Conservation (phyloP, 2,329 filamentous ascomycete genomes). For the Cadophora malorum region DNA sequence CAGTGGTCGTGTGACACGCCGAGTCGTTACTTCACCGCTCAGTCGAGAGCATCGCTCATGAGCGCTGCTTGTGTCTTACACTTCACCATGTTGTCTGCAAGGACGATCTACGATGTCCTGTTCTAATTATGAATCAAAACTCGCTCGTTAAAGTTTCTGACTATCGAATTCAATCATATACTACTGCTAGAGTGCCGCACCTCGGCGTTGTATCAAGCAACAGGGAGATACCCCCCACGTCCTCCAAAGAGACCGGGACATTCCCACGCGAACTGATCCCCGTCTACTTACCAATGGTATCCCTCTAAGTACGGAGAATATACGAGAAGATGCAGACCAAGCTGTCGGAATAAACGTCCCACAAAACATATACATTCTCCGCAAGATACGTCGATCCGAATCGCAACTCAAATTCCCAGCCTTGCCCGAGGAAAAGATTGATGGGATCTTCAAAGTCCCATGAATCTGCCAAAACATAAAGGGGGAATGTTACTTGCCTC, state of each 20-base stretch:
- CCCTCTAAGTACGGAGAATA: neutral
- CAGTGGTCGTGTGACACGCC: neutral
- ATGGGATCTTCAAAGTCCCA: neutral
- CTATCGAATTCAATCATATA: neutral
- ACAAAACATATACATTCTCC: slow-evolving; percentile 13
- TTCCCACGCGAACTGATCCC: slow-evolving; percentile 5
- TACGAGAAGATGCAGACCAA: neutral
- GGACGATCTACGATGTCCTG: neutral
- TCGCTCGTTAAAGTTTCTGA: neutral
- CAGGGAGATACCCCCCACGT: neutral
- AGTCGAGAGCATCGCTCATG: neutral
- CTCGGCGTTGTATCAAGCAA: neutral
- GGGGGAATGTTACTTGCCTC: neutral
- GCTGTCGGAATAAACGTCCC: slow-evolving; percentile 5
- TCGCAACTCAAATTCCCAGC: neutral
- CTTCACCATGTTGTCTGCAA: neutral
- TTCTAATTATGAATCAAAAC: slow-evolving; percentile 1
- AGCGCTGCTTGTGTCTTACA: neutral
- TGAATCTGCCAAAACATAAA: neutral
- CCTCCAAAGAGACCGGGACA: neutral
- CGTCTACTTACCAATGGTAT: neutral
- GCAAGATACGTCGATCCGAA: neutral
- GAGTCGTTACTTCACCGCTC: neutral
- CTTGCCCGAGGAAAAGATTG: neutral
- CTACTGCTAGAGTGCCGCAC: neutral